Conservation (phyloP, 1,284 basidiomycete genomes). For the Moniliella sp. region DNA sequence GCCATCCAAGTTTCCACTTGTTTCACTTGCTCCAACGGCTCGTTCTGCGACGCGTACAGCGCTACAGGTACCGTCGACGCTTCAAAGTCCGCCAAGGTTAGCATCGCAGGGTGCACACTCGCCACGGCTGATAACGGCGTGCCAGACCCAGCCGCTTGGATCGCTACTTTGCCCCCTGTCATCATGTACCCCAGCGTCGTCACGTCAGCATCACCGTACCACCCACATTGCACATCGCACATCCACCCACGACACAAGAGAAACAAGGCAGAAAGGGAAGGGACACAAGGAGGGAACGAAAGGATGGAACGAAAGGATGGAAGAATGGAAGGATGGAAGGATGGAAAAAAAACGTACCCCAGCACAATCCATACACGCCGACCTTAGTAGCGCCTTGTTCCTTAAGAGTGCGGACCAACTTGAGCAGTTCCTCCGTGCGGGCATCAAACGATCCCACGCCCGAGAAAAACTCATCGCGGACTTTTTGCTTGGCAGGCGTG, state of each 20-base stretch:
- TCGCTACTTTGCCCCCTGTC: conserved; percentile 18
- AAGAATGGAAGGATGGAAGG: too few relatives aligned
- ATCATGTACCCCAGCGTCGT: too few relatives aligned
- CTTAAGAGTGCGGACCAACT: conserved; percentile 39
- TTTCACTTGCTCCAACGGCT: conserved; percentile 37
- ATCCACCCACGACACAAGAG: too few relatives aligned
- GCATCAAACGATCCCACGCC: conserved; percentile 38
- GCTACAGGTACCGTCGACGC: conserved; percentile 43
- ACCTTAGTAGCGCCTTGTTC: conserved; percentile 39
- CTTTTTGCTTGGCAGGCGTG: conserved; percentile 13
- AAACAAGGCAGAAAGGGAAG: too few relatives aligned
- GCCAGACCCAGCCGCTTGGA: conserved; percentile 9
- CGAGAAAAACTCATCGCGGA: conserved; percentile 43
- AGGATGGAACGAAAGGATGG: too few relatives aligned
- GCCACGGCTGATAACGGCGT: conserved; percentile 15
- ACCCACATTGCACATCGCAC: too few relatives aligned
- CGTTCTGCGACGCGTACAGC: conserved; percentile 46
- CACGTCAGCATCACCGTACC: too few relatives aligned
- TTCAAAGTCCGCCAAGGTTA: conserved; percentile 41
- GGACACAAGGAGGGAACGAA: too few relatives aligned
- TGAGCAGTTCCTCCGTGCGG: conserved; percentile 38
- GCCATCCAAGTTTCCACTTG: conserved; percentile 38
- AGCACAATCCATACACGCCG: conserved; percentile 38
- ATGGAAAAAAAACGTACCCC: too few relatives aligned
- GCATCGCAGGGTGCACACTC: conserved; percentile 36